A percentile compares a stretch with the other conserved stretches of the same genome.
Conservation (phyloP, 2,329 filamentous ascomycete genomes). For the Aspergillus japonicus region DNA sequence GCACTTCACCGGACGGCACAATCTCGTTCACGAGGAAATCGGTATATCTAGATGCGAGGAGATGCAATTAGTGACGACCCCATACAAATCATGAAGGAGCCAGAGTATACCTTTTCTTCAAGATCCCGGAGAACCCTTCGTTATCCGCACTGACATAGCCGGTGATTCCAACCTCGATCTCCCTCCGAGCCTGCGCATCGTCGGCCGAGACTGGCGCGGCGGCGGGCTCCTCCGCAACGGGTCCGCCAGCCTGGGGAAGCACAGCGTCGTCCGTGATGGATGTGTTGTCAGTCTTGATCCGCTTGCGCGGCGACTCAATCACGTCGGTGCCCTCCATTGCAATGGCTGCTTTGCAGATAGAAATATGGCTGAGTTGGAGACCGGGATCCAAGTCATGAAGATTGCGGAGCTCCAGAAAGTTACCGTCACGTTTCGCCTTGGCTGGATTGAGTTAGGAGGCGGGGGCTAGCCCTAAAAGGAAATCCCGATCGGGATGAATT, state of each 20-base stretch:
- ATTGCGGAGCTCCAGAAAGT: constrained; percentile 16
- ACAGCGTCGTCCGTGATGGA: constrained; percentile 17
- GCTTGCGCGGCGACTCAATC: constrained; percentile 38
- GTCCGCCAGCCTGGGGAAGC: constrained; percentile 15
- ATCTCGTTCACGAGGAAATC: constrained; percentile 95
- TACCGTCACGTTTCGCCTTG: constrained; percentile 6
- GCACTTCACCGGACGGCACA: constrained; percentile 67
- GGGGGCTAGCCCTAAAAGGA: constrained; percentile 29
- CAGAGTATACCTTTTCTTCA: constrained; percentile 61
- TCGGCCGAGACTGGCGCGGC: constrained; percentile 11
- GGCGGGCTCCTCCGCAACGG: constrained; percentile 13
- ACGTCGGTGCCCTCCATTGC: constrained; percentile 34
- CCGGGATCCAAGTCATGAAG: constrained; percentile 20
- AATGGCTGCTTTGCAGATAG: constrained; percentile 1
- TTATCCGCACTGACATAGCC: constrained; percentile 60
- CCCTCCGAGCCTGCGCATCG: constrained; percentile 39
- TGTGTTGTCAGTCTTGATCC: constrained; percentile 32
- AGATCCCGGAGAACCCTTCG: constrained; percentile 60
- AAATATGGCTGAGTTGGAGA: constrained; percentile 8
- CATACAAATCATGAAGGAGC: not conserved
- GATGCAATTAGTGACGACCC: constrained; percentile 4
- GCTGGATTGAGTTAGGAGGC: constrained; percentile 23
- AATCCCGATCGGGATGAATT: constrained; percentile 23
- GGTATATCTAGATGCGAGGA: constrained; percentile 62
- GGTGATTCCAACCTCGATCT: constrained; percentile 59